Conservation (phyloP, 2,329 filamentous ascomycete genomes). For the Talaromyces verruculosus region DNA sequence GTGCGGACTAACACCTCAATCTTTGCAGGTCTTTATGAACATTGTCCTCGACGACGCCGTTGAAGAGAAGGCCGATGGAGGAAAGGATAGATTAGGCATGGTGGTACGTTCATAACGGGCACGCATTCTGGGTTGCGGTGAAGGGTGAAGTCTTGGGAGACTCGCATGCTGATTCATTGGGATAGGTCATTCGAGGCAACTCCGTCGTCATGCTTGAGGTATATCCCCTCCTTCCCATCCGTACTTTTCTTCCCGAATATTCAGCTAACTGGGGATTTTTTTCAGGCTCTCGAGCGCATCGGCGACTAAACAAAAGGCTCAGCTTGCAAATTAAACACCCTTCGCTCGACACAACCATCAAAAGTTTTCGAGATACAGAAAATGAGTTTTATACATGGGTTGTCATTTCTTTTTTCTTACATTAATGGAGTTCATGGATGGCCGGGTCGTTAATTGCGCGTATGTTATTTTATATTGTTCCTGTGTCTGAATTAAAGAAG, state of each 20-base stretch:
- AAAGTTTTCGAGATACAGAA: neutral
- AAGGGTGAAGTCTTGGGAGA: neutral
- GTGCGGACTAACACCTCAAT: neutral
- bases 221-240: conserved; percentile 12
- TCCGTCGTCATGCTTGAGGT: conserved; percentile 97
- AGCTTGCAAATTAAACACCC: neutral
- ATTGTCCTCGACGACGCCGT: conserved; percentile 96
- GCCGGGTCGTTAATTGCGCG: conserved; percentile 8
- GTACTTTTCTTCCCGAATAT: neutral
- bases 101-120: conserved; percentile 62
- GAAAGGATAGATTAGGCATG: conserved; percentile 89
- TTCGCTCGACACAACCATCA: neutral
- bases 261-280: neutral
- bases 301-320: conserved; percentile 36
- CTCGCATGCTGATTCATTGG: neutral
- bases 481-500: neutral
- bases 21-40: conserved; percentile 87
- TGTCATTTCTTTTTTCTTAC: conserved; percentile 1
- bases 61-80: conserved; percentile 87
- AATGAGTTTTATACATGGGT: neutral
- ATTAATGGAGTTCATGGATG: conserved; percentile 19
- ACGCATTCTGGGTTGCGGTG: neutral
- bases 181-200: conserved; percentile 89
- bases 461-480: conserved; percentile 2
- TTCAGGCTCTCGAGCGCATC: conserved; percentile 45